These are phyloP conservation scores for Yamagishiella unicocca DNA, from an alignment of 139 green algal species.

Conservation along the genomic window DNA sequence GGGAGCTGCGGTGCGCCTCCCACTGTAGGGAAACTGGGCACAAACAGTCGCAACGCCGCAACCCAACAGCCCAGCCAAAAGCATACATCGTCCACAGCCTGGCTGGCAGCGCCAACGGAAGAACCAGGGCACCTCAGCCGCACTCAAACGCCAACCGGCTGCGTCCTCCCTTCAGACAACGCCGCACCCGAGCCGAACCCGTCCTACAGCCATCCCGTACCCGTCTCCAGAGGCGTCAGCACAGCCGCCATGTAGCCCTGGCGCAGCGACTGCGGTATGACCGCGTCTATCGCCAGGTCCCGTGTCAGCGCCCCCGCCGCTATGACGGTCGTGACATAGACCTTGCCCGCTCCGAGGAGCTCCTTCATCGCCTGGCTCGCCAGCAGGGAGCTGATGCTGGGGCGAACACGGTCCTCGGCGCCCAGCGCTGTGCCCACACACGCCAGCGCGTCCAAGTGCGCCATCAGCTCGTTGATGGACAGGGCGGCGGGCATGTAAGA, in stretches of 20 bases:
- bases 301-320: constrained; percentile 30
- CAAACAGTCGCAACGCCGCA: no score
- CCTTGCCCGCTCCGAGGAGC: constrained; percentile 40
- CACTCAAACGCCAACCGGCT: no score
- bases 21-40: no score
- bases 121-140: no score
- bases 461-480: constrained; percentile 40
- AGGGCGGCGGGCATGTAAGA: constrained; percentile 37
- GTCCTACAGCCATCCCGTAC: not conserved
- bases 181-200: not conserved
- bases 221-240: constrained; percentile 38
- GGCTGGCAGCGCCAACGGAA: no score
- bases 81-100: no score
- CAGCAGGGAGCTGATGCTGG: not conserved
- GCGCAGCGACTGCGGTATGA: constrained; percentile 27
- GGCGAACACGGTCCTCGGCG: not conserved
- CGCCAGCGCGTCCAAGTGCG: constrained; percentile 15
- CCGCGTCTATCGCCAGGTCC: constrained; percentile 19
- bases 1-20: no score
- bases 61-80: no score
- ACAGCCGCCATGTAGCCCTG: constrained; percentile 38
- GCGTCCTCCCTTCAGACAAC: no score
- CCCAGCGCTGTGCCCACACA: constrained; percentile 6
- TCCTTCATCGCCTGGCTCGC: constrained; percentile 8
- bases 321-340: constrained; percentile 22